Percentiles rank a stretch among this genome's conserved stretches.
These are phyloP conservation scores for Platanthera guangdongensis DNA, from an alignment of 106 monocot species.

Conservation along the genomic window DNA sequence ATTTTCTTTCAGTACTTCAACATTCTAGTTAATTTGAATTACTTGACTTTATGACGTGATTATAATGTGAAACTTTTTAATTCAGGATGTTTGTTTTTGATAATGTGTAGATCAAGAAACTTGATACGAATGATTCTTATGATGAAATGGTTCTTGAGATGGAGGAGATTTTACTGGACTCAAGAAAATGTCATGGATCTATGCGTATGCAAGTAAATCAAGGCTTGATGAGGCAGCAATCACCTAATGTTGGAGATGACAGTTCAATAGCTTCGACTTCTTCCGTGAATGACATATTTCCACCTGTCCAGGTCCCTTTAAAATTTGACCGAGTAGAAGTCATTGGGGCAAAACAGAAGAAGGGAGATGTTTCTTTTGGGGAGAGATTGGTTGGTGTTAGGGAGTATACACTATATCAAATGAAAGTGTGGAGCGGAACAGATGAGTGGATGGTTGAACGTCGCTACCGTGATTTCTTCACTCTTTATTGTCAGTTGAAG, in stretches of 20 bases:
- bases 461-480: constrained; percentile 82
- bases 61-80: neutral
- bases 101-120: constrained; percentile 39
- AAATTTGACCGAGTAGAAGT: constrained; percentile 72
- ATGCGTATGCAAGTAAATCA: constrained; percentile 14
- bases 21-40: neutral
- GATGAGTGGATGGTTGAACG: constrained; percentile 84
- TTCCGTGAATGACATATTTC: constrained; percentile 38
- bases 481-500: constrained; percentile 64
- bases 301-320: constrained; percentile 11
- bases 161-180: constrained; percentile 82
- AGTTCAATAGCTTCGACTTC: constrained; percentile 80
- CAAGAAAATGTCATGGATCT: constrained; percentile 30
- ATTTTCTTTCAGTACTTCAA: neutral
- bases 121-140: constrained; percentile 33
- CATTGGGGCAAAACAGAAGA: constrained; percentile 74
- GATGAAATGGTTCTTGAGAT: constrained; percentile 96
- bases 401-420: constrained; percentile 82
- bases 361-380: constrained; percentile 95
- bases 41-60: neutral
- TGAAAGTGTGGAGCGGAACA: constrained; percentile 49
- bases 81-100: constrained; percentile 1
- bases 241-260: constrained; percentile 51
- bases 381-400: constrained; percentile 91
- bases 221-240: constrained; percentile 6